Percentiles rank a stretch among this genome's conserved stretches.
These are phyloP conservation scores for Solanum hybrid DNA, from an alignment of 305 asterid species.

Conservation along the genomic window DNA sequence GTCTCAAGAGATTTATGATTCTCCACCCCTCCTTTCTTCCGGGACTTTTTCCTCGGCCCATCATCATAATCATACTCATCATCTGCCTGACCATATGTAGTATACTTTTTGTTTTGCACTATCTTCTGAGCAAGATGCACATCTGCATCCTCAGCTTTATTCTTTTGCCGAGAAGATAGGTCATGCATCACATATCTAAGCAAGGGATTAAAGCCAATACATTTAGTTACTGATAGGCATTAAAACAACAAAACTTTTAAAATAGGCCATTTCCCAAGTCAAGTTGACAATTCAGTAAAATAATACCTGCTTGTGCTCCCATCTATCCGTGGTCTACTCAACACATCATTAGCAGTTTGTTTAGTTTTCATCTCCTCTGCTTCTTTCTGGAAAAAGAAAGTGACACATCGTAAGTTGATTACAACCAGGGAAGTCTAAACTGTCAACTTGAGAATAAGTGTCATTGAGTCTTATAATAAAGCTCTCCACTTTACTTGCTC, in stretches of 20 bases:
- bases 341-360: slow-evolving; percentile 25
- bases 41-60: slow-evolving; percentile 56
- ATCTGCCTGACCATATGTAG: slow-evolving; percentile 57
- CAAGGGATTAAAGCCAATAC: background rate
- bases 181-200: slow-evolving; percentile 57
- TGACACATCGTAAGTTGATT: background rate
- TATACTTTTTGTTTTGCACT: slow-evolving; percentile 49
- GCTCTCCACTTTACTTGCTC: background rate
- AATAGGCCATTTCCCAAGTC: background rate
- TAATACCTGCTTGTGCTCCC: slow-evolving; percentile 76
- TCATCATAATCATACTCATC: slow-evolving; percentile 91
- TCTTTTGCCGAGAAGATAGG: slow-evolving; percentile 49
- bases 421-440: background rate
- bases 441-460: background rate
- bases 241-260: background rate
- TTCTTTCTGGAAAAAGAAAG: slow-evolving; percentile 43
- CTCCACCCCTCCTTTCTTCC: slow-evolving; percentile 47
- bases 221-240: background rate
- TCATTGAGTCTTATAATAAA: background rate
- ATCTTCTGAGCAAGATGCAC: slow-evolving; percentile 73
- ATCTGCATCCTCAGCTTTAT: slow-evolving; percentile 74
- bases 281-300: background rate
- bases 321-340: slow-evolving; percentile 35
- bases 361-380: slow-evolving; percentile 42
- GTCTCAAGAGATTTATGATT: slow-evolving; percentile 37